Conservation (phyloP, 805 yeast genomes). For the Tetrapisispora fleetii region DNA sequence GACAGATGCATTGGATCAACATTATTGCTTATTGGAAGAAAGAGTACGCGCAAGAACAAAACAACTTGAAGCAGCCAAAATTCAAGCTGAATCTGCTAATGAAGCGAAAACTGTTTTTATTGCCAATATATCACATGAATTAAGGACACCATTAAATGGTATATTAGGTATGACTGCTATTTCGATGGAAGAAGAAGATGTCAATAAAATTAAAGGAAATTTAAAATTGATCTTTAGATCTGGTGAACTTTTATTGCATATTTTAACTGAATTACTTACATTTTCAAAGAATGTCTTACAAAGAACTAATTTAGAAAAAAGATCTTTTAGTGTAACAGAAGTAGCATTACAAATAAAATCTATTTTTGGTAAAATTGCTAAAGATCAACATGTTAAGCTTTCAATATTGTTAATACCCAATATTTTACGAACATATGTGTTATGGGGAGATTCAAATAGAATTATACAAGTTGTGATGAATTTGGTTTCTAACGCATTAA, state of each 20-base stretch:
- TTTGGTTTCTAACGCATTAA: slow-evolving; percentile 79
- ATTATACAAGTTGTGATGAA: slow-evolving; percentile 90
- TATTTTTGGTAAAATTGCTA: slow-evolving; percentile 71
- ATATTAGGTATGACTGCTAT: slow-evolving; percentile 92
- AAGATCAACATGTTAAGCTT: slow-evolving; percentile 64
- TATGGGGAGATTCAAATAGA: slow-evolving; percentile 83
- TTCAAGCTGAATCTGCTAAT: slow-evolving; percentile 88
- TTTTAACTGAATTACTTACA: slow-evolving; percentile 80
- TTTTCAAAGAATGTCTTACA: slow-evolving; percentile 82
- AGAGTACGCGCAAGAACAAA: slow-evolving; percentile 78
- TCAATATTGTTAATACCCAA: slow-evolving; percentile 54
- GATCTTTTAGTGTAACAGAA: slow-evolving; percentile 70
- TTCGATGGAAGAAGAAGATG: slow-evolving; percentile 78
- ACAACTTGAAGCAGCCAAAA: slow-evolving; percentile 79
- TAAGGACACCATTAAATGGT: slow-evolving; percentile 93
- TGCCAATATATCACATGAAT: slow-evolving; percentile 88
- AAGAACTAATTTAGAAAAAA: slow-evolving; percentile 70
- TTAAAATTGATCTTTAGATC: slow-evolving; percentile 78
- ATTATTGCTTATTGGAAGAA: slow-evolving; percentile 77
- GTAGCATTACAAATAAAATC: slow-evolving; percentile 77
- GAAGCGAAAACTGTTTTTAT: slow-evolving; percentile 92
- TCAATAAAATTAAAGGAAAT: slow-evolving; percentile 59
- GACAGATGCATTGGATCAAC: slow-evolving; percentile 80
- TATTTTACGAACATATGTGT: slow-evolving; percentile 47
- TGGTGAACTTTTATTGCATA: slow-evolving; percentile 82